Conservation (phyloP, 2,329 filamentous ascomycete genomes). For the Hymenoscyphus fraxineus region DNA sequence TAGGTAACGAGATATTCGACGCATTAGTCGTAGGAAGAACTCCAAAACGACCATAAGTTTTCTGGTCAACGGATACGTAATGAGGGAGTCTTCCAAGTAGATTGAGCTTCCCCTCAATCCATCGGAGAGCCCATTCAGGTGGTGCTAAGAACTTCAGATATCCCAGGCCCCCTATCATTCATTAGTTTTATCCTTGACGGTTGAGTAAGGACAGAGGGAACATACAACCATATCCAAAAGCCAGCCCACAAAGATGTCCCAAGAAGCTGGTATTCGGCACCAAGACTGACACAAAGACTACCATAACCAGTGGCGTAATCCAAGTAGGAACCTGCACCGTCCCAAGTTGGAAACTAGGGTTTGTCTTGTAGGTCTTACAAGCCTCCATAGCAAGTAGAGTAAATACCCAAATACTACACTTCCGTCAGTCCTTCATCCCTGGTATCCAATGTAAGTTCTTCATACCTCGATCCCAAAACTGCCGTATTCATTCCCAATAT, state of each 20-base stretch:
- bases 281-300: slow-evolving; percentile 70
- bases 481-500: slow-evolving; percentile 68
- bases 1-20: slow-evolving; percentile 37
- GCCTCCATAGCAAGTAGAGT: slow-evolving; percentile 80
- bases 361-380: slow-evolving; percentile 76
- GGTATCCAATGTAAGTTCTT: slow-evolving; percentile 8
- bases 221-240: slow-evolving; percentile 81
- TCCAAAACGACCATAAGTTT: slow-evolving; percentile 90
- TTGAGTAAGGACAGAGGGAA: slow-evolving; percentile 19
- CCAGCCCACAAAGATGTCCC: slow-evolving; percentile 81
- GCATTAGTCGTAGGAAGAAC: slow-evolving; percentile 65
- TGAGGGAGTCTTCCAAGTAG: slow-evolving; percentile 79
- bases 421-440: slow-evolving; percentile 21
- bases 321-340: slow-evolving; percentile 79
- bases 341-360: slow-evolving; percentile 69
- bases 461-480: slow-evolving; percentile 79
- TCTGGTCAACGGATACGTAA: slow-evolving; percentile 92
- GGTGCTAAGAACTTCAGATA: slow-evolving; percentile 88
- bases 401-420: slow-evolving; percentile 81
- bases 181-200: slow-evolving; percentile 22
- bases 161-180: slow-evolving; percentile 68
- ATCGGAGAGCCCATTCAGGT: slow-evolving; percentile 81
- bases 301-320: slow-evolving; percentile 77
- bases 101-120: slow-evolving; percentile 85
- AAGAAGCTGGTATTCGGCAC: slow-evolving; percentile 79